Conservation (phyloP, 2,329 filamentous ascomycete genomes). For the Talaromyces piceae region DNA sequence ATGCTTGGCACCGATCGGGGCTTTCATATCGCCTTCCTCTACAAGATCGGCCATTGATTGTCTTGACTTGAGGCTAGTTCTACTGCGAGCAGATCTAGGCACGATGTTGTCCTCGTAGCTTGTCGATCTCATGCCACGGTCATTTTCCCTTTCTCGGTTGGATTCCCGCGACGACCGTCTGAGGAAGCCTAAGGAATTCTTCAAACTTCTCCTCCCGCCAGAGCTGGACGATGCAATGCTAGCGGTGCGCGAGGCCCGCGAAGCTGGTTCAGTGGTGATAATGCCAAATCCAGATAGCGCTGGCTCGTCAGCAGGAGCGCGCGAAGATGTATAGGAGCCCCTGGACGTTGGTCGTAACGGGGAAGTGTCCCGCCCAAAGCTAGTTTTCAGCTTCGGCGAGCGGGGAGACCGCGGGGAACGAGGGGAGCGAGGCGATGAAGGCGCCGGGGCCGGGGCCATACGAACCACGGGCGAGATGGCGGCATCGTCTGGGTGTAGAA, state of each 20-base stretch:
- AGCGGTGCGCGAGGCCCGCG: conserved; percentile 28
- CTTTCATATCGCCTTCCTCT: conserved; percentile 25
- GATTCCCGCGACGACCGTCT: conserved; percentile 33
- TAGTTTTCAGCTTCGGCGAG: conserved; percentile 59
- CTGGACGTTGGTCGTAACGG: conserved; percentile 27
- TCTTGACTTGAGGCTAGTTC: conserved; percentile 33
- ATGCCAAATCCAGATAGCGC: conserved; percentile 27
- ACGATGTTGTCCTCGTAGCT: conserved; percentile 28
- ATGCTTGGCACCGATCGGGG: conserved; percentile 17
- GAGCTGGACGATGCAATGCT: conserved; percentile 36
- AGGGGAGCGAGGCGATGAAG: conserved; percentile 34
- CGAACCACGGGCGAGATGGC: conserved; percentile 65
- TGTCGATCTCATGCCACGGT: conserved; percentile 27
- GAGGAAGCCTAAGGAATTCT: conserved; percentile 25
- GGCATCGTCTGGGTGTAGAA: conserved; percentile 49
- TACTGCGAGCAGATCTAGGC: conserved; percentile 28
- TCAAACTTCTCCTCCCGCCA: conserved; percentile 31
- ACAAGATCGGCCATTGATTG: conserved; percentile 37
- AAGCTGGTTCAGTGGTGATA: conserved; percentile 34
- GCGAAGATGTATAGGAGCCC: conserved; percentile 31
- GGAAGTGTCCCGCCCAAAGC: conserved; percentile 40
- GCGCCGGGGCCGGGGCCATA: conserved; percentile 70
- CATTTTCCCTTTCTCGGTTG: conserved; percentile 27
- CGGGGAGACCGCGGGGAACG: conserved; percentile 46
- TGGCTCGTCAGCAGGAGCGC: conserved; percentile 24